phyloP scores from a whole-genome alignment of 345 rosid species.

The Brassica cretica region DNA sequence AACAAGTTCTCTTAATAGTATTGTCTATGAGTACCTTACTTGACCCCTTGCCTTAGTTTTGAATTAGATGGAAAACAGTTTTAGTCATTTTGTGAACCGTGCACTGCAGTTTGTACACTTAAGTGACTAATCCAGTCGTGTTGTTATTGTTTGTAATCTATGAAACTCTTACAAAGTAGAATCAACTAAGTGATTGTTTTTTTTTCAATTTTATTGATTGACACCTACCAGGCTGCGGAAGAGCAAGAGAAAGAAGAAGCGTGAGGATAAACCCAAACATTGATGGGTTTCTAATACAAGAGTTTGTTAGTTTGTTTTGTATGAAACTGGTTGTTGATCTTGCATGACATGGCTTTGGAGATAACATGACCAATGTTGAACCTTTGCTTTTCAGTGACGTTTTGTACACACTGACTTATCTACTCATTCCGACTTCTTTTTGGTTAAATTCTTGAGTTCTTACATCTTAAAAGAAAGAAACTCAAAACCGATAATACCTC shows the following conservation, averaged over 20 bases:
- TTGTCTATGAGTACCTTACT: background rate
- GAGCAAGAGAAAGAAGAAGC: constrained; percentile 14
- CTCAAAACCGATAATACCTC: background rate
- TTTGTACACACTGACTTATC: constrained; percentile 23
- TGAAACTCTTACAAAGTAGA: background rate
- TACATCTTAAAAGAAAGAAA: background rate
- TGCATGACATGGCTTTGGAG: constrained; percentile 19
- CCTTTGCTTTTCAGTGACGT: constrained; percentile 19
- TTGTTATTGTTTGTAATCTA: background rate
- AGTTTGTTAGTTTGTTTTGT: constrained; percentile 5
- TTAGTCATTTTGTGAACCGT: background rate
- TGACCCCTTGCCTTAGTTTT: no score
- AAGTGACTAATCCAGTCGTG: background rate
- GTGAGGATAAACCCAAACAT: constrained; percentile 22
- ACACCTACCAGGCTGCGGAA: constrained; percentile 23
- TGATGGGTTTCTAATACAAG: constrained; percentile 25
- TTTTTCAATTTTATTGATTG: constrained; percentile 7
- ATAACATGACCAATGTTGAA: constrained; percentile 7
- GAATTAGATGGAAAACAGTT: no score
- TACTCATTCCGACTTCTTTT: background rate
- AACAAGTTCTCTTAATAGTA: no score
- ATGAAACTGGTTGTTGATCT: constrained; percentile 22
- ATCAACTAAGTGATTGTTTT: constrained; percentile 9
- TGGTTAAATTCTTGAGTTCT: background rate
- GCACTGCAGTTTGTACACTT: background rate